Conservation (phyloP, 2,329 filamentous ascomycete genomes). For the Diaporthe batatas region DNA sequence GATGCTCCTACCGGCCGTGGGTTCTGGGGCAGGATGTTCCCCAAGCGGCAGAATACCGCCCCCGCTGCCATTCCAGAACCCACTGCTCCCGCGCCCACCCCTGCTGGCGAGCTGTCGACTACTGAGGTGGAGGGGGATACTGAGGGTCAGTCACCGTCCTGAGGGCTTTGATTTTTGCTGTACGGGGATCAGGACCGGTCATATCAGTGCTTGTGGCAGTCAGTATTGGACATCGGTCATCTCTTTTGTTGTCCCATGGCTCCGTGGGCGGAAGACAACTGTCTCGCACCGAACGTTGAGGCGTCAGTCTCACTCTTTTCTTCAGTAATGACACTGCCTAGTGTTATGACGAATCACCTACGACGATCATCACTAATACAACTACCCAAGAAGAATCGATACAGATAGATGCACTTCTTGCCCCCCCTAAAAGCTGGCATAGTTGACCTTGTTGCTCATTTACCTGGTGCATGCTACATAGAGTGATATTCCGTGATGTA, state of each 20-base stretch:
- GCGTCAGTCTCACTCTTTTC: slow-evolving; percentile 16
- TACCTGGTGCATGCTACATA: background rate
- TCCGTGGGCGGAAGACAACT: background rate
- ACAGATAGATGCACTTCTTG: slow-evolving; percentile 10
- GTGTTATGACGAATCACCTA: slow-evolving; percentile 33
- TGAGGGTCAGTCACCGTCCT: background rate
- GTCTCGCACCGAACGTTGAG: background rate
- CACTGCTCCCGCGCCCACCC: background rate
- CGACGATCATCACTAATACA: background rate
- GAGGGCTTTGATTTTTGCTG: background rate
- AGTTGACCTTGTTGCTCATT: no score
- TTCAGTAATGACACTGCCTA: slow-evolving; percentile 15
- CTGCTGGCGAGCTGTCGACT: background rate
- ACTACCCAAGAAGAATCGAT: slow-evolving; percentile 10
- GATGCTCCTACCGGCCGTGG: background rate
- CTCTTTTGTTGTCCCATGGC: background rate
- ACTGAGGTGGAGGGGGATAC: background rate
- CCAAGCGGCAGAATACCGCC: slow-evolving; percentile 6
- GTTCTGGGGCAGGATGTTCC: slow-evolving; percentile 38
- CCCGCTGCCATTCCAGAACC: background rate
- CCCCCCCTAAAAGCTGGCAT: background rate
- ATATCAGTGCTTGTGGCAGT: background rate
- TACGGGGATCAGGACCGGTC: background rate
- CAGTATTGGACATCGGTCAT: background rate
- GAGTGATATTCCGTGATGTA: no score